Percentiles rank a stretch among this genome's conserved stretches.
These are phyloP conservation scores for Haplographium delicatum DNA, from an alignment of 495 filamentous ascomycete genomes.

Conservation along the genomic window DNA sequence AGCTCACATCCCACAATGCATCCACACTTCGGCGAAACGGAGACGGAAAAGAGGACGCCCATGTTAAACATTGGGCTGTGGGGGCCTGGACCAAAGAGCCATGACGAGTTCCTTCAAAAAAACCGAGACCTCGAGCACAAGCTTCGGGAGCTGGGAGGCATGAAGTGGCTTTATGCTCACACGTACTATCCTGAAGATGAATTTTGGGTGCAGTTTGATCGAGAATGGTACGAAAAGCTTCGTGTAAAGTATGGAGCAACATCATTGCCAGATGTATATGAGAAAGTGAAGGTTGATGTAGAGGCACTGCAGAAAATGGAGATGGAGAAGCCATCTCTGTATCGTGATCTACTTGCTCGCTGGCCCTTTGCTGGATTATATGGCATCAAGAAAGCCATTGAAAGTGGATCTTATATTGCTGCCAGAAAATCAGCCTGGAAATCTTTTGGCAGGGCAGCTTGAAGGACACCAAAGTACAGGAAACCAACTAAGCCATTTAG, in stretches of 20 bases:
- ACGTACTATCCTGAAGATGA: constrained; percentile 51
- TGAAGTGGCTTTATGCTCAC: constrained; percentile 59
- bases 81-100: constrained; percentile 42
- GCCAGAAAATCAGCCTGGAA: constrained; percentile 18
- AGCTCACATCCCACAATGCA: constrained; percentile 27
- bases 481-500: too few relatives aligned
- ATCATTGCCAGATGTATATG: constrained; percentile 49
- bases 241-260: constrained; percentile 45
- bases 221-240: constrained; percentile 45
- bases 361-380: constrained; percentile 24
- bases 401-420: constrained; percentile 19
- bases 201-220: constrained; percentile 51
- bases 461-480: too few relatives aligned
- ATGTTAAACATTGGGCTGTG: constrained; percentile 44
- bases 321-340: neutral
- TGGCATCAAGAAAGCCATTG: constrained; percentile 23
- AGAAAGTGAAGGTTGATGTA: constrained; percentile 42
- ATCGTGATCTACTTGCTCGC: neutral
- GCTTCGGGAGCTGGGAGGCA: constrained; percentile 59
- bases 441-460: constrained; percentile 9
- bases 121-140: constrained; percentile 63
- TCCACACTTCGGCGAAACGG: constrained; percentile 33
- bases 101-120: constrained; percentile 40
- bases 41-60: constrained; percentile 17
- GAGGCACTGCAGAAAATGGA: neutral